Evolutionary conservation across 1,284 basidiomycete species (phyloP).

Genomic region (Cutaneotrichosporon sp.): DNA sequence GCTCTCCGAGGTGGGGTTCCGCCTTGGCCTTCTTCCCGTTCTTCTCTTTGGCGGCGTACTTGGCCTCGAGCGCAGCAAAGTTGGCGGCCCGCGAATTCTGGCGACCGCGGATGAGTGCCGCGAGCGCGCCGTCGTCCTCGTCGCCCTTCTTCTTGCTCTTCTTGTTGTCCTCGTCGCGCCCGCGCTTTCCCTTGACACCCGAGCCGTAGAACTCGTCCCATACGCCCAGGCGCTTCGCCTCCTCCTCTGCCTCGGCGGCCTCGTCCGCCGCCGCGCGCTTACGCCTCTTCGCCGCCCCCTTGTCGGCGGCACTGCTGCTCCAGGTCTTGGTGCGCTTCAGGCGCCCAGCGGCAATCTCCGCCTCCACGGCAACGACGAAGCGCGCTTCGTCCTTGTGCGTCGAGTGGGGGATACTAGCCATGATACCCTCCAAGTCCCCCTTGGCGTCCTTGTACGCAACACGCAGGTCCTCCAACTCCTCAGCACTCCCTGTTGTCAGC

Average conservation of each 20-base stretch:
- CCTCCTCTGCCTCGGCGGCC: conserved; percentile 76
- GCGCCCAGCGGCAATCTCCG: conserved; percentile 63
- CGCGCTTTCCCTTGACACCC: conserved; percentile 67
- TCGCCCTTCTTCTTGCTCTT: conserved; percentile 50
- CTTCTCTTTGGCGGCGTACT: conserved; percentile 60
- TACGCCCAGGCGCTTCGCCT: conserved; percentile 83
- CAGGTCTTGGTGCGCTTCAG: conserved; percentile 65
- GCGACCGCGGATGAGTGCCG: conserved; percentile 77
- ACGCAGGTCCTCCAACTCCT: conserved; percentile 68
- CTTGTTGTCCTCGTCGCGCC: conserved; percentile 58
- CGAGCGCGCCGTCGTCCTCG: conserved; percentile 65
- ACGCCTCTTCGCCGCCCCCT: conserved; percentile 70
- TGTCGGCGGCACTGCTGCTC: conserved; percentile 66
- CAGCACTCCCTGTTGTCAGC: not conserved
- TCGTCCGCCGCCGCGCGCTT: conserved; percentile 73
- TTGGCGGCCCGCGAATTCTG: conserved; percentile 66
- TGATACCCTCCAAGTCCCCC: conserved; percentile 74
- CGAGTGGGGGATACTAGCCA: conserved; percentile 80
- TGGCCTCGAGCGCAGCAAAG: conserved; percentile 74
- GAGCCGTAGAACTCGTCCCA: conserved; percentile 93
- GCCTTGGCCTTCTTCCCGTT: conserved; percentile 22
- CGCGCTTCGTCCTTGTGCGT: conserved; percentile 76
- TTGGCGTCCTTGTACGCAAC: conserved; percentile 65
- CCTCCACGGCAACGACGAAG: conserved; percentile 69
- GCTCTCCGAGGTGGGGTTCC: conserved; percentile 36